A percentile compares a stretch with the other conserved stretches of the same genome.
Evolutionary conservation across 2,329 filamentous ascomycete genomes (phyloP).

Genomic region (Thermothelomyces thermophilus): DNA sequence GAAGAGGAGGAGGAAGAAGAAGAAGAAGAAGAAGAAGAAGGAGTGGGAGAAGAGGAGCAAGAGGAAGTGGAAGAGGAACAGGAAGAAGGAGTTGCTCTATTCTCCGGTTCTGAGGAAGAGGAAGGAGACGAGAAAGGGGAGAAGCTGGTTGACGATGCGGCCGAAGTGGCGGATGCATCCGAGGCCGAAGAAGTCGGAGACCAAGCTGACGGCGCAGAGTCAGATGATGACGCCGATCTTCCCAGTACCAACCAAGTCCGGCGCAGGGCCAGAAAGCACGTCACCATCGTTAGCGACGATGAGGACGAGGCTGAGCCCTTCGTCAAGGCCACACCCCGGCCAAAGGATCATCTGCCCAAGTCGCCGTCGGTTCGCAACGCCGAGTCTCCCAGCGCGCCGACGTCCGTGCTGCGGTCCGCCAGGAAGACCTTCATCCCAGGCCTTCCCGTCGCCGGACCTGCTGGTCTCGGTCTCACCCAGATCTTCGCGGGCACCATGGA

Average conservation of each 20-base stretch:
- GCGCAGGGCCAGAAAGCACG: constrained; percentile 45
- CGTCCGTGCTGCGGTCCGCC: constrained; percentile 60
- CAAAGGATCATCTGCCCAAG: constrained; percentile 35
- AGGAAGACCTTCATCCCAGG: constrained; percentile 66
- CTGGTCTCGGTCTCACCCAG: constrained; percentile 72
- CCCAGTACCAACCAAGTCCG: constrained; percentile 36
- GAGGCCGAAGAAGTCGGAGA: constrained; percentile 31
- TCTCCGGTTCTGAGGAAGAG: constrained; percentile 27
- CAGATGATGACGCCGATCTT: constrained; percentile 33
- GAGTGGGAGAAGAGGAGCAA: constrained; percentile 28
- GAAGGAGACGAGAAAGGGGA: constrained; percentile 29
- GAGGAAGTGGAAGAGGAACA: constrained; percentile 21
- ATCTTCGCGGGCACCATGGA: constrained; percentile 90
- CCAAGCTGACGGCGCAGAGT: constrained; percentile 28
- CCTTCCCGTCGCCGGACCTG: constrained; percentile 49
- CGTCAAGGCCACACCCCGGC: constrained; percentile 43
- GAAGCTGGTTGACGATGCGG: constrained; percentile 20
- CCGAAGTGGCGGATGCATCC: constrained; percentile 24
- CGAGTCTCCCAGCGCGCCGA: constrained; percentile 49
- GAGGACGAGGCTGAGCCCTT: constrained; percentile 49
- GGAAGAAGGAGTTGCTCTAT: too few relatives aligned
- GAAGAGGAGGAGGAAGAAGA: constrained; percentile 29
- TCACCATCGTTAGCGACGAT: constrained; percentile 56
- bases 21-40: constrained; percentile 29
- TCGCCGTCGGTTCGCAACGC: constrained; percentile 39